phyloP scores from a whole-genome alignment of 2,329 filamentous ascomycete genomes.

The Ophiostoma piceae region DNA sequence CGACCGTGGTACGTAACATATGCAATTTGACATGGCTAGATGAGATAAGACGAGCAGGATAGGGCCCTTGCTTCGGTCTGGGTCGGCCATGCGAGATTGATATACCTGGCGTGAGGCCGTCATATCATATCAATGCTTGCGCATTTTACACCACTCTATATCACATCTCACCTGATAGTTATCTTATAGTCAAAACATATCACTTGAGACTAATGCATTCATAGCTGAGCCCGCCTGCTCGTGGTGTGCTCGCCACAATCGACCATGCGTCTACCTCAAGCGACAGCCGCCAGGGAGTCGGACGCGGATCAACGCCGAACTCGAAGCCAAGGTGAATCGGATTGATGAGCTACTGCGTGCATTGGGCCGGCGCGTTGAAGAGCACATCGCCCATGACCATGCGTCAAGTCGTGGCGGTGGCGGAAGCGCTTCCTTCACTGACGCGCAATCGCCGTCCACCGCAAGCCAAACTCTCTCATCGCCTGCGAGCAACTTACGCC shows the following conservation, averaged over 20 bases:
- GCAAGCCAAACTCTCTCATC: constrained; percentile 13
- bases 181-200: neutral
- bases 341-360: constrained; percentile 61
- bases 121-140: neutral
- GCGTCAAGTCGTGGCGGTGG: neutral
- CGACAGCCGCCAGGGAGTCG: constrained; percentile 62
- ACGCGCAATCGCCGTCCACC: constrained; percentile 4
- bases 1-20: constrained; percentile 46
- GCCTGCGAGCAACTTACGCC: constrained; percentile 13
- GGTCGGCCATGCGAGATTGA: neutral
- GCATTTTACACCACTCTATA: neutral
- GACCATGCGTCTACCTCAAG: constrained; percentile 61
- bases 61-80: neutral
- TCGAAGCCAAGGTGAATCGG: constrained; percentile 66
- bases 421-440: neutral
- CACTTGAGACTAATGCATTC: neutral
- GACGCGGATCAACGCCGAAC: constrained; percentile 65
- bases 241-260: constrained; percentile 60
- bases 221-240: constrained; percentile 62
- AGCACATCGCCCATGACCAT: constrained; percentile 25
- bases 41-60: neutral
- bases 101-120: neutral
- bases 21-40: neutral
- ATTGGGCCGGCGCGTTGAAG: constrained; percentile 43
- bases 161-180: neutral